Conservation (phyloP, 163 green algal genomes). For the Coccomyxa subellipsoidea region DNA sequence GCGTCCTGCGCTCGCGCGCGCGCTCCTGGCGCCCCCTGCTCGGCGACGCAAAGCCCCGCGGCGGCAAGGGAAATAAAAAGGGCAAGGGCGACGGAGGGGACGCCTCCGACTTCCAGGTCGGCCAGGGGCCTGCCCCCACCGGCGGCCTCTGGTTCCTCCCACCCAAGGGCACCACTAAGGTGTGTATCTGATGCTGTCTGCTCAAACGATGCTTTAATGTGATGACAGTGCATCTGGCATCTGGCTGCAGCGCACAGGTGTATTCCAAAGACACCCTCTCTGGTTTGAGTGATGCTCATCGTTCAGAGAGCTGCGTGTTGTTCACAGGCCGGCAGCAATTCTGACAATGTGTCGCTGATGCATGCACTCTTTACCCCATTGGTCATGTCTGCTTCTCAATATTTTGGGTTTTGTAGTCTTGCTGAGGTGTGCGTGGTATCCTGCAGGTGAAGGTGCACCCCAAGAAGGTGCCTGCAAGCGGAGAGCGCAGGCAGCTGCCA, state of each 20-base stretch:
- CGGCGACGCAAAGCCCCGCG: not conserved
- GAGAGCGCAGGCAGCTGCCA: not conserved
- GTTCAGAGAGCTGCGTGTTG: no score
- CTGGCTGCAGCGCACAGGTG: no score
- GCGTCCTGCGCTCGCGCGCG: conserved; percentile 29
- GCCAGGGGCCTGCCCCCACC: not conserved
- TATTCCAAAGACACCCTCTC: no score
- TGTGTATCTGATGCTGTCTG: not conserved
- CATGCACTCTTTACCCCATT: no score
- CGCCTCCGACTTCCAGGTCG: not conserved
- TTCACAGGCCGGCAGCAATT: no score
- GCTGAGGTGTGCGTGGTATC: not conserved
- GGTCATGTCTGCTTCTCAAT: no score
- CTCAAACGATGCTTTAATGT: no score
- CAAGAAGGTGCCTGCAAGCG: not conserved
- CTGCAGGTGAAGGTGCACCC: not conserved
- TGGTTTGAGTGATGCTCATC: no score
- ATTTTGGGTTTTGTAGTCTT: not conserved
- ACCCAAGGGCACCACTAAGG: not conserved
- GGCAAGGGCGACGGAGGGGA: not conserved
- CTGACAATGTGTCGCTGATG: no score
- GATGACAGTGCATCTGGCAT: no score
- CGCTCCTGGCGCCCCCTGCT: conserved; percentile 15
- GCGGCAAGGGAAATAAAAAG: not conserved
- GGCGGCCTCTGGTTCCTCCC: not conserved